Evolutionary conservation across 129 eudicot genomes (phyloP).

Genomic region (Centella asiatica): DNA sequence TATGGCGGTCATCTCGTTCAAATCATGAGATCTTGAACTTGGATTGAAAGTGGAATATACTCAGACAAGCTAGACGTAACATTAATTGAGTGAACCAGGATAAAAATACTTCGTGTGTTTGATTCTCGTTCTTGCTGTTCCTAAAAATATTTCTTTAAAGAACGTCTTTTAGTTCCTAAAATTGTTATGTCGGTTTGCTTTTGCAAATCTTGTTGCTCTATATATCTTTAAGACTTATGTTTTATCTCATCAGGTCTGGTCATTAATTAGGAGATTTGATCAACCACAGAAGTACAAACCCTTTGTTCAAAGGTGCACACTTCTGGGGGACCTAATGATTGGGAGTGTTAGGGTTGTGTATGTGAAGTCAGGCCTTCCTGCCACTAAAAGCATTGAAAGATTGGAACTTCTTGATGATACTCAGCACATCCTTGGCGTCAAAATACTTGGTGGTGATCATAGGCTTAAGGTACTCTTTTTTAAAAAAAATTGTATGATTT

Average conservation of each 20-base stretch:
- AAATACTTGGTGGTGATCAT: slow-evolving; percentile 71
- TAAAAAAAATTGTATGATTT: too few species aligned
- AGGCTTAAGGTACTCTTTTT: slow-evolving; percentile 66
- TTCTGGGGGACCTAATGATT: slow-evolving; percentile 54
- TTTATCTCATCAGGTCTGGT: slow-evolving; percentile 53
- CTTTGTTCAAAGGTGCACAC: slow-evolving; percentile 50
- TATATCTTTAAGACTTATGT: neutral
- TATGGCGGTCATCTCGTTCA: too few species aligned
- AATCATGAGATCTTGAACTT: too few species aligned
- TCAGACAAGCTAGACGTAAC: too few species aligned
- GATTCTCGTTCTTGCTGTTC: too few species aligned
- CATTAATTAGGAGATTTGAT: slow-evolving; percentile 69
- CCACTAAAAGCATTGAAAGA: slow-evolving; percentile 70
- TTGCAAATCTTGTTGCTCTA: neutral
- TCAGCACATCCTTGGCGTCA: slow-evolving; percentile 62
- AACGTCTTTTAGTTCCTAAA: too few species aligned
- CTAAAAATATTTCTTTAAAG: too few species aligned
- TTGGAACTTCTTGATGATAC: slow-evolving; percentile 60
- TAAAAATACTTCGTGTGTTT: too few species aligned
- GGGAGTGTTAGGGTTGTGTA: slow-evolving; percentile 78
- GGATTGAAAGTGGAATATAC: too few species aligned
- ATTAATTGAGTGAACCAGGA: too few species aligned
- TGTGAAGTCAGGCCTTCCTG: slow-evolving; percentile 75
- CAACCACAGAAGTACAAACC: slow-evolving; percentile 83
- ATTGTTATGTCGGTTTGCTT: too few species aligned